Evolutionary conservation across 768 basidiomycete species (phyloP), one percentile per base, ranked within the genome.

Genomic region (Russula abietina): DNA sequence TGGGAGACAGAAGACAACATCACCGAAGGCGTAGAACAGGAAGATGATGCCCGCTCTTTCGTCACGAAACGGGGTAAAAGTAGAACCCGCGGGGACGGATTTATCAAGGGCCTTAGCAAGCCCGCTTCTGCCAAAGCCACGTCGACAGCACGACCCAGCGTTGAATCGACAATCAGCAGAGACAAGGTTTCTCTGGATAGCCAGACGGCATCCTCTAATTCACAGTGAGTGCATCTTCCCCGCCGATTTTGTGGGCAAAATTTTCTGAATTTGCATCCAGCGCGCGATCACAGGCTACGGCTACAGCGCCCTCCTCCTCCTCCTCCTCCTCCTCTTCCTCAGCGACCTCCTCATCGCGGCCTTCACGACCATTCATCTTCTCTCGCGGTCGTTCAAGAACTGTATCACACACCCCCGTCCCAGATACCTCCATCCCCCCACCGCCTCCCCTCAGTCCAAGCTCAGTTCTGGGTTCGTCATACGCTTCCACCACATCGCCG

Each of bases 1-100:
- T 93, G 90, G 90, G 89, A 91, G 73, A 74, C 80, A 41, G 87
- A 83, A 54, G 83, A 79, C 16, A 43, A 73, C 4, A 61, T 79
- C 3, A 72, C 77, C 33, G 80, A 79, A 69, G 82, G 78, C 36
- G 77, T 78, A 30, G 83, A 84, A 46, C 68, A 74, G 4, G 79
- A 81, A 45, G 75, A 76, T 26, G 71, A 70, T 51, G 63, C 71
- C 60, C 69, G 72, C 71, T 71, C 73, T 58, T 66, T 70, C 67
- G 62, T 70, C 59, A 62, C 71, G 43, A 59, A 69, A 65, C 70
- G 53, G 53, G 69, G 65, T 68, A 73, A 69, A 55, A 69, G 56
- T 67, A 71, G 69, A 50, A 57, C 67, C 53, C 76, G 69, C 64
- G 68, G 71, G 12, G 78, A 79, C 63, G 71, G 60, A 53, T 68